Evolutionary conservation across 495 filamentous ascomycete species (phyloP).

Genomic region (Amniculicola lignicola): DNA sequence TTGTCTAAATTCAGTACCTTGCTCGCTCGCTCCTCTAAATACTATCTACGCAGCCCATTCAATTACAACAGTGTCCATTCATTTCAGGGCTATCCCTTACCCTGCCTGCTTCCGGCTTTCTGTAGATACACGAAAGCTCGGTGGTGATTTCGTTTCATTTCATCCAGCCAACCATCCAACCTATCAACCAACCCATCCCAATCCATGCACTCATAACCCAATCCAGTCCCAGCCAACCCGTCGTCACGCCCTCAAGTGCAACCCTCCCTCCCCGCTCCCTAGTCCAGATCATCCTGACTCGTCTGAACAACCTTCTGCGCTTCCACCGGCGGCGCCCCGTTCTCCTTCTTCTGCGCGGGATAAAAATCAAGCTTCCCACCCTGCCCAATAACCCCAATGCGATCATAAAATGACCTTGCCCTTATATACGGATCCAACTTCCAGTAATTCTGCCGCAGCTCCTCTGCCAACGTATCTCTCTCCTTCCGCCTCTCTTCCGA

Average conservation of each 20-base stretch:
- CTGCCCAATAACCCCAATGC: conserved; percentile 34
- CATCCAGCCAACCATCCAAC: too few relatives aligned
- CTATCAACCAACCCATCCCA: not conserved
- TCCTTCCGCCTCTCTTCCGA: conserved; percentile 44
- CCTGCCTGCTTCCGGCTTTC: not conserved
- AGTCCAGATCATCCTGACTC: conserved; percentile 31
- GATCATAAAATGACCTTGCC: conserved; percentile 41
- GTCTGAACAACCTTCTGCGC: conserved; percentile 13
- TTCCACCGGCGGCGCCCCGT: not conserved
- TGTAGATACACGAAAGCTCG: too few relatives aligned
- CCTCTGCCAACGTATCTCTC: conserved; percentile 54
- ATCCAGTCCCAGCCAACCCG: too few relatives aligned
- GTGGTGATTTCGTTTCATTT: too few relatives aligned
- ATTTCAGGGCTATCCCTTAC: too few relatives aligned
- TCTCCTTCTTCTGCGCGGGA: conserved; percentile 20
- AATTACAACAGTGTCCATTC: not conserved
- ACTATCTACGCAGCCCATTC: not conserved
- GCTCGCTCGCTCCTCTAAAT: too few relatives aligned
- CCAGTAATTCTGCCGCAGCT: conserved; percentile 79
- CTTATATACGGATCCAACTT: conserved; percentile 45
- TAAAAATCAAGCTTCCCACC: conserved; percentile 41
- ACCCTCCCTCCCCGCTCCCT: not conserved
- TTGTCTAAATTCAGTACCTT: too few relatives aligned
- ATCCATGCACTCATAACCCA: not conserved
- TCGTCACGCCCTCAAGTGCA: too few relatives aligned